These are phyloP conservation scores for Pseudopyricularia cyperi DNA, from an alignment of 2,329 filamentous ascomycete genomes.

Conservation along the genomic window DNA sequence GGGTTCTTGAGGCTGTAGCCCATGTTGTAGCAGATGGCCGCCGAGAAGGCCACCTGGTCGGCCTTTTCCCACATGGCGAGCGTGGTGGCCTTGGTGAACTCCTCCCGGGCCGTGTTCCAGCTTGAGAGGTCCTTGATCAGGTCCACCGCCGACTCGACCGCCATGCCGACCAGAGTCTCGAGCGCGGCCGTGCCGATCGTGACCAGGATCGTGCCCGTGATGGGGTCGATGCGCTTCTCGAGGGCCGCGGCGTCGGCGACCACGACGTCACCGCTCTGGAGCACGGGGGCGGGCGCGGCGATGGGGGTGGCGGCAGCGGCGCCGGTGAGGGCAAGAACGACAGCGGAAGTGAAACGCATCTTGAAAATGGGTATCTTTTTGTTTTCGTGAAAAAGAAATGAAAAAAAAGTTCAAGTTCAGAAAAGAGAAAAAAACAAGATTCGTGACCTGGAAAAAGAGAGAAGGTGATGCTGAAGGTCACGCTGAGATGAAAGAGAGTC, in stretches of 20 bases:
- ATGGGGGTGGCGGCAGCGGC: neutral
- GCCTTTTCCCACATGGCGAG: neutral
- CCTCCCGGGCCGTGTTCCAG: neutral
- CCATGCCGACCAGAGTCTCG: neutral
- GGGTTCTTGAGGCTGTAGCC: neutral
- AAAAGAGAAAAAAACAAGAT: too few relatives aligned
- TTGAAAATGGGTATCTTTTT: too few relatives aligned
- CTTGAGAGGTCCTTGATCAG: neutral
- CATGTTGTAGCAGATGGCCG: slow-evolving; percentile 3
- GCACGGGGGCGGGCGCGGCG: neutral
- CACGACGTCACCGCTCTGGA: neutral
- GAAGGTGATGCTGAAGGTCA: neutral
- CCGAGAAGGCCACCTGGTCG: neutral
- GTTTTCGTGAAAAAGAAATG: neutral
- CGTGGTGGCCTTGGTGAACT: neutral
- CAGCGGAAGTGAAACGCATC: neutral
- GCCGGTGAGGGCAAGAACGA: neutral
- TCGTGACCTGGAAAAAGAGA: neutral
- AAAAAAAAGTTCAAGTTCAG: neutral
- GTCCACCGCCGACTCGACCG: neutral
- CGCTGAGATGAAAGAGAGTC: neutral
- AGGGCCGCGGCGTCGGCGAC: neutral
- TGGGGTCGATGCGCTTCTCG: neutral
- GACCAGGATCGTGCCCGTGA: neutral
- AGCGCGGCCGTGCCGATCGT: neutral